Evolutionary conservation across 176 grass and related monocot species (phyloP).

Genomic region (Eragrostis curvula): DNA sequence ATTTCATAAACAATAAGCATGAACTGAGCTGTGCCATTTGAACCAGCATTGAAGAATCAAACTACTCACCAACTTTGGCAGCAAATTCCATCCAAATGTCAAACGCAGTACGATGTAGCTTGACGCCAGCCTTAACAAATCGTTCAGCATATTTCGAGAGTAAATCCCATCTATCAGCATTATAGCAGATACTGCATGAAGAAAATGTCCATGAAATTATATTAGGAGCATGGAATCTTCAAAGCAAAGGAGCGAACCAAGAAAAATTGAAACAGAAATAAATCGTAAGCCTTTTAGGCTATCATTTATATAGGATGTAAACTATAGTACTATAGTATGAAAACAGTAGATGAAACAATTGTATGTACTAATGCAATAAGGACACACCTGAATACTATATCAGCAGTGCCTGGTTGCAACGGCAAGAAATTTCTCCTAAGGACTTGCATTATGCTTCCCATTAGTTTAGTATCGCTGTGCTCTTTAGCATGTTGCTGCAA

Average conservation of each 20-base stretch:
- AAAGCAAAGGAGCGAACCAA: constrained; percentile 2
- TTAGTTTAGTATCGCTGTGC: constrained; percentile 70
- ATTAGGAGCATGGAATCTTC: neutral
- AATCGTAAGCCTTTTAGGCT: constrained; percentile 7
- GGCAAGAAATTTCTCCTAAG: constrained; percentile 68
- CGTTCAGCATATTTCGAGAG: constrained; percentile 67
- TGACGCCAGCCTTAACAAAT: constrained; percentile 86
- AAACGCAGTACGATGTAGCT: constrained; percentile 75
- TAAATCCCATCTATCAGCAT: constrained; percentile 78
- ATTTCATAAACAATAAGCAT: constrained; percentile 14
- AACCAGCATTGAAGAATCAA: constrained; percentile 9
- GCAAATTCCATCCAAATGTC: constrained; percentile 96
- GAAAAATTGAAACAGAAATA: constrained; percentile 5
- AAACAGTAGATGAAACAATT: neutral
- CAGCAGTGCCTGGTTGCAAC: constrained; percentile 85
- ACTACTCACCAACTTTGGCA: constrained; percentile 79
- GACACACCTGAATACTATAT: constrained; percentile 83
- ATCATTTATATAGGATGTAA: neutral
- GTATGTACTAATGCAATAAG: constrained; percentile 8
- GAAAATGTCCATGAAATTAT: constrained; percentile 24
- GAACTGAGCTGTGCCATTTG: neutral
- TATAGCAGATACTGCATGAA: constrained; percentile 85
- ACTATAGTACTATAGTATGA: neutral
- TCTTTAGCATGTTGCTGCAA: constrained; percentile 87
- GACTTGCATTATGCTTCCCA: constrained; percentile 65